phyloP scores from a whole-genome alignment of 257 asterid species.

The Solanum peruvianum region DNA sequence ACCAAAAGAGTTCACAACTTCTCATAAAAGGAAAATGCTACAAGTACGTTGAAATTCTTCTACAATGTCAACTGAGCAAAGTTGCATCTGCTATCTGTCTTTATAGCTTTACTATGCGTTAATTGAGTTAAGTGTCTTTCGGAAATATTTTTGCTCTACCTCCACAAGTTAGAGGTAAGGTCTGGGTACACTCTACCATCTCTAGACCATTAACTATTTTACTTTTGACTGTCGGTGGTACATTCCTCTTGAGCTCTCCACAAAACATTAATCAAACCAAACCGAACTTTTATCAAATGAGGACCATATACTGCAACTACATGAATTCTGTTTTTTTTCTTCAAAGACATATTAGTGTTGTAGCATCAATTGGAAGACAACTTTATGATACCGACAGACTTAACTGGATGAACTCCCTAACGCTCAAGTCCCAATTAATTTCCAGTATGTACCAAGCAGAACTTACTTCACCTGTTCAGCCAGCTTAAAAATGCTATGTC shows the following conservation, averaged over 20 bases:
- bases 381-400: neutral
- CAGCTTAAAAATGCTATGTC: neutral
- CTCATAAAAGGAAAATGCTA: neutral
- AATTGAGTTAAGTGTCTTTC: neutral
- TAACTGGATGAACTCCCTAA: neutral
- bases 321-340: neutral
- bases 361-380: neutral
- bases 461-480: neutral
- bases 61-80: neutral
- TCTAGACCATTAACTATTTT: neutral
- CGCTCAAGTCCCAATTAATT: neutral
- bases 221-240: neutral
- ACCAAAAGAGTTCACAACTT: neutral
- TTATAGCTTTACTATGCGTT: neutral
- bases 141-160: neutral
- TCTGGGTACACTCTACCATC: neutral
- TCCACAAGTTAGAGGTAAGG: neutral
- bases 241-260: neutral
- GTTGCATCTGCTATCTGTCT: neutral
- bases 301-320: neutral
- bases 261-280: neutral
- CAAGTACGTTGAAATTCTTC: neutral
- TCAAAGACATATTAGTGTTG: neutral
- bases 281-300: neutral
- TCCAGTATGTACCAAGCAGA: neutral